Conservation (phyloP, 2,329 filamentous ascomycete species). For the Didymella glomerata region DNA sequence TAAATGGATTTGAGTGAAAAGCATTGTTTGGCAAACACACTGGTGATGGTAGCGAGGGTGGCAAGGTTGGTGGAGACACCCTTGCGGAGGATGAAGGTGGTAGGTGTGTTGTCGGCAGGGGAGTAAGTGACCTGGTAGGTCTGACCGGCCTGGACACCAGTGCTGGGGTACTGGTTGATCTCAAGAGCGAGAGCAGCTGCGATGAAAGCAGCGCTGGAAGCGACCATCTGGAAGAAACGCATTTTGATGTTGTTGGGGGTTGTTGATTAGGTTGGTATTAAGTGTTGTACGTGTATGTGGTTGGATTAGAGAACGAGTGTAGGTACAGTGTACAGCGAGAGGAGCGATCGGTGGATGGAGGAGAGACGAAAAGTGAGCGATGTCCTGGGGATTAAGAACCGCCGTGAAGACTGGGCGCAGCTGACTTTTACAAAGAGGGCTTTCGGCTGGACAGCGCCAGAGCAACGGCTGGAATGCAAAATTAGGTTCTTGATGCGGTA, state of each 20-base stretch:
- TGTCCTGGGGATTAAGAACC: constrained; percentile 22
- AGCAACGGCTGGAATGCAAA: constrained; percentile 47
- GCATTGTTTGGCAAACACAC: constrained; percentile 43
- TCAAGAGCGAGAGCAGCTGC: constrained; percentile 55
- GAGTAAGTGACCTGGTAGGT: constrained; percentile 60
- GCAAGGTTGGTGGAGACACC: constrained; percentile 60
- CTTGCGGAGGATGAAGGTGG: constrained; percentile 65
- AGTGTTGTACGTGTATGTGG: constrained; percentile 24
- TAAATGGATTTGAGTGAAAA: neutral
- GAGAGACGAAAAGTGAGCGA: constrained; percentile 29
- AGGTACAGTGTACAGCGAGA: constrained; percentile 29
- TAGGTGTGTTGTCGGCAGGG: constrained; percentile 54
- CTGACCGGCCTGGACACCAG: constrained; percentile 59
- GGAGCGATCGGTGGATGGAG: constrained; percentile 33
- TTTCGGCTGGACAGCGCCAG: constrained; percentile 37
- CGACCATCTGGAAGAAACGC: constrained; percentile 60
- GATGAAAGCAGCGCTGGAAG: constrained; percentile 53
- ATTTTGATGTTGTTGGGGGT: constrained; percentile 52
- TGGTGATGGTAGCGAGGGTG: constrained; percentile 60
- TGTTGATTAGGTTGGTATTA: constrained; percentile 31
- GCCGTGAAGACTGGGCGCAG: constrained; percentile 27
- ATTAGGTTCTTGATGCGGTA: constrained; percentile 35
- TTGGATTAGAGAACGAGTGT: constrained; percentile 42
- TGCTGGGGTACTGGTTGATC: constrained; percentile 61
- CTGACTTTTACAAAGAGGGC: constrained; percentile 33